Conservation (phyloP, 148 eudicot species). For the Vaccinium darrowii region DNA sequence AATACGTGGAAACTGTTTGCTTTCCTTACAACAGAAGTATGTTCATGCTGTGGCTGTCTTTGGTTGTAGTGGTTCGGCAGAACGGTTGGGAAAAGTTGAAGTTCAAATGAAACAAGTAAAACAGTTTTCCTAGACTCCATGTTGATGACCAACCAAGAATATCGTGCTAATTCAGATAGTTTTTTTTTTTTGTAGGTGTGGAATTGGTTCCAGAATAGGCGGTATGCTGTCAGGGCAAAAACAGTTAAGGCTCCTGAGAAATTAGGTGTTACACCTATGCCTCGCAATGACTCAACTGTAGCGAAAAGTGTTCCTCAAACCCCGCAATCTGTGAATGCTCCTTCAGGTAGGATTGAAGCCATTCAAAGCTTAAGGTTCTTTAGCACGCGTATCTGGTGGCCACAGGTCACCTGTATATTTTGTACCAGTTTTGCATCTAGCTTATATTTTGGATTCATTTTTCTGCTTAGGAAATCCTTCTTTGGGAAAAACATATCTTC, state of each 20-base stretch:
- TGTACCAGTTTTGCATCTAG: neutral
- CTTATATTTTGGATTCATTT: neutral
- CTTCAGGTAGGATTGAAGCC: slow-evolving; percentile 15
- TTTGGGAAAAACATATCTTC: neutral
- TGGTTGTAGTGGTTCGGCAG: slow-evolving; percentile 53
- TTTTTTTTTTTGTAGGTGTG: slow-evolving; percentile 59
- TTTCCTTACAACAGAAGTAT: neutral
- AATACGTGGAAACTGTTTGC: slow-evolving; percentile 6
- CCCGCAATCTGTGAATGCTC: slow-evolving; percentile 37
- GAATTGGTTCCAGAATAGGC: slow-evolving; percentile 98
- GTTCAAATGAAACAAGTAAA: slow-evolving; percentile 89
- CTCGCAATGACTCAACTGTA: slow-evolving; percentile 49
- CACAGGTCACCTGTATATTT: neutral
- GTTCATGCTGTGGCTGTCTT: slow-evolving; percentile 2
- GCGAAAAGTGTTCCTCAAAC: slow-evolving; percentile 48
- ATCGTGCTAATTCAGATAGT: neutral
- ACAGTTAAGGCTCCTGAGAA: slow-evolving; percentile 52
- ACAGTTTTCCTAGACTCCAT: neutral
- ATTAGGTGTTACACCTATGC: slow-evolving; percentile 36
- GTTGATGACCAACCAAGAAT: neutral
- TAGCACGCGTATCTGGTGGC: neutral
- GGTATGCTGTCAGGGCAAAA: slow-evolving; percentile 85
- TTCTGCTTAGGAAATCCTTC: neutral
- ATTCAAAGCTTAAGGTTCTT: neutral
- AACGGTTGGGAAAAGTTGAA: slow-evolving; percentile 60